Conservation (phyloP, 345 rosid species). For the Noccaea bulbosa region DNA sequence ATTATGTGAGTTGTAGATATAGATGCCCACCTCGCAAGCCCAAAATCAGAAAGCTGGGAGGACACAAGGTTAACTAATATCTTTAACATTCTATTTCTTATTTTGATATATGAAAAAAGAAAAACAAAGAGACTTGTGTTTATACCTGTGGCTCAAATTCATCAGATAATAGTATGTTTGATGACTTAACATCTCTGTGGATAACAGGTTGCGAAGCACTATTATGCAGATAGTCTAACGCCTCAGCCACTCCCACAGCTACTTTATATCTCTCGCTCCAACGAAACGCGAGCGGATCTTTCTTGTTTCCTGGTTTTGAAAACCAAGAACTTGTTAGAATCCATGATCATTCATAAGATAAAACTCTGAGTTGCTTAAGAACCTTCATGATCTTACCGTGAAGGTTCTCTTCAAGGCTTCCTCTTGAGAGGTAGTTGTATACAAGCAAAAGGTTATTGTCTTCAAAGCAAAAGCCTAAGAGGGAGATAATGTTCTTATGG, state of each 20-base stretch:
- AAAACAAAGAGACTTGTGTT: neutral
- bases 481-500: slow-evolving; percentile 81
- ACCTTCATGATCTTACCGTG: slow-evolving; percentile 53
- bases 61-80: neutral
- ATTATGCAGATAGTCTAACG: slow-evolving; percentile 80
- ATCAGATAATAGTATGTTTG: slow-evolving; percentile 81
- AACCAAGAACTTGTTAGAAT: slow-evolving; percentile 16
- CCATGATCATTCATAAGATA: slow-evolving; percentile 6
- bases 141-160: slow-evolving; percentile 95
- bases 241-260: slow-evolving; percentile 91
- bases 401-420: slow-evolving; percentile 95
- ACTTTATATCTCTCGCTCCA: slow-evolving; percentile 86
- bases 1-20: slow-evolving; percentile 62
- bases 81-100: slow-evolving; percentile 6
- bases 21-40: slow-evolving; percentile 81
- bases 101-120: slow-evolving; percentile 13
- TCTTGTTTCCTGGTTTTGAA: slow-evolving; percentile 59
- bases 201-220: slow-evolving; percentile 64
- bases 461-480: slow-evolving; percentile 87
- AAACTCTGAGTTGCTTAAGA: neutral
- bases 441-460: slow-evolving; percentile 70
- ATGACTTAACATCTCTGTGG: slow-evolving; percentile 96
- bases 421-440: slow-evolving; percentile 82
- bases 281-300: slow-evolving; percentile 60
- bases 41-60: slow-evolving; percentile 90